Base-by-base conservation (phyloP, 106 monocot genomes). In the Acorus gramineus region DNA sequence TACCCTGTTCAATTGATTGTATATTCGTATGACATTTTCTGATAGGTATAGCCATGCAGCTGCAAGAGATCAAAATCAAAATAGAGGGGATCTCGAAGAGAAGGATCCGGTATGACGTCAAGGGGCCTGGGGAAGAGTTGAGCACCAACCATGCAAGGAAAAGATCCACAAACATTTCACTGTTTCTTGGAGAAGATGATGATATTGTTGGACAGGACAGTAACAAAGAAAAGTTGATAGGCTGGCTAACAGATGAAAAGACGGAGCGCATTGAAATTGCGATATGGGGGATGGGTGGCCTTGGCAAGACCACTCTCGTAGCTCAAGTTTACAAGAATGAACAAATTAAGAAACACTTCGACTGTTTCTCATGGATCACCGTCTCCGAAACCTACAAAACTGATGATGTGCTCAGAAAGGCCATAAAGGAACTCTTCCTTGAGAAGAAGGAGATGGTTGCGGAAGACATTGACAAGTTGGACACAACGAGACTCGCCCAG, bases 271-370 rank as follows among this genome's bases (percentile, higher is more conserved):
- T 9, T 8, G 47, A 57, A 3, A 61, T 79, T 46, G 49, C 83
- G 0, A 50, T 84, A 8, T 76, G 71, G 76, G 83, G 83, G 46
- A 76, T 76, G 69, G 75, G 68, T 1, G 83, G 83, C 54, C 14
- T 79, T 8, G 83, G 83, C 2, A 84, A 84, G 63, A 84, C 76
- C 4, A 73, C 78, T 7, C 66, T 84, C 3, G 76, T 76, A 51
- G 52, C 57, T 9, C 56, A 73, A 46, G 56, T 84, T 6, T 84
- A 66, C 47, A 69, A 69, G 44, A 66, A 46, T 50, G 45, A 62
- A 7, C 51, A 12, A 45, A 46, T 71, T n/a, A 49, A 8, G 50
- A 14, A 51, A 5, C 54, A 73, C 5, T 84, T 84, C 66, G 65
- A 76, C 43, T 63, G 65, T 51, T 62, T 45, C 48, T 79, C 76